Evolutionary conservation across 495 filamentous ascomycete species (phyloP).

Genomic region (Cercophora sp.): DNA sequence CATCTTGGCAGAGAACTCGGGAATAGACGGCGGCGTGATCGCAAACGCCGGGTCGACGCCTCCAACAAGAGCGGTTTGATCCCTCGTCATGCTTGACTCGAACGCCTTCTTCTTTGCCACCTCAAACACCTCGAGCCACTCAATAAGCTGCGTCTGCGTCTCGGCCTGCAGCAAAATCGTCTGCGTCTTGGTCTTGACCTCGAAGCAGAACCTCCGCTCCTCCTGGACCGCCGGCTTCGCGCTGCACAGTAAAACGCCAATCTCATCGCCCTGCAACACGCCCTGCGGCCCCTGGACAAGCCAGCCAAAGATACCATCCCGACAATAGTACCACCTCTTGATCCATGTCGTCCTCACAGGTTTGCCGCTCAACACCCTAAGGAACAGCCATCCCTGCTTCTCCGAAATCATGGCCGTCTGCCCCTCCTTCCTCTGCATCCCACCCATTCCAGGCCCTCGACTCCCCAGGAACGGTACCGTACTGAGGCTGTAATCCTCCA

Average conservation of each 20-base stretch:
- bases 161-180: conserved; percentile 88
- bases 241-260: conserved; percentile 90
- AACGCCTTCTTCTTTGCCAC: conserved; percentile 88
- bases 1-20: conserved; percentile 79
- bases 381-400: conserved; percentile 93
- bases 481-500: conserved; percentile 86
- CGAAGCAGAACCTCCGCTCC: conserved; percentile 93
- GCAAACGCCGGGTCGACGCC: conserved; percentile 83
- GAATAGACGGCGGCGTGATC: conserved; percentile 80
- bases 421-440: conserved; percentile 41
- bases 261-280: conserved; percentile 92
- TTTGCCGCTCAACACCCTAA: conserved; percentile 79
- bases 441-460: conserved; percentile 58
- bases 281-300: conserved; percentile 82
- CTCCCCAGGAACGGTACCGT: conserved; percentile 82
- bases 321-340: conserved; percentile 89
- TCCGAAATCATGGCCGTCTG: conserved; percentile 51
- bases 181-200: conserved; percentile 96
- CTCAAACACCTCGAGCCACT: conserved; percentile 91
- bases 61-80: conserved; percentile 52
- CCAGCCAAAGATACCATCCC: conserved; percentile 94
- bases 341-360: conserved; percentile 84
- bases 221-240: conserved; percentile 87
- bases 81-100: conserved; percentile 64
- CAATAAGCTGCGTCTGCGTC: conserved; percentile 80